Conservation (phyloP, 2,329 filamentous ascomycete genomes). For the Fusarium tanahbumbuense region DNA sequence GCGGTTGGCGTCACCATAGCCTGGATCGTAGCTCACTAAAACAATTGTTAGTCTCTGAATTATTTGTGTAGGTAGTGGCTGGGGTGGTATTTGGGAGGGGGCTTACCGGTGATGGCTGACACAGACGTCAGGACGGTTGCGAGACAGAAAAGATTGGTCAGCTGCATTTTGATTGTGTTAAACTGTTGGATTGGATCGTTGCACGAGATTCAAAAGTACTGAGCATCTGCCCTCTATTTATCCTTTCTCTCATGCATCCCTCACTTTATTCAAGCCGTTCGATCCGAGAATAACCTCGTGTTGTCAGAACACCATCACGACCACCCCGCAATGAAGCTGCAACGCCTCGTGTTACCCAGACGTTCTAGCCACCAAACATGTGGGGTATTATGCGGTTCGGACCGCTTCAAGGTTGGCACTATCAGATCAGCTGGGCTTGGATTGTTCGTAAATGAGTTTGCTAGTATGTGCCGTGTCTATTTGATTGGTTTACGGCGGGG, state of each 20-base stretch:
- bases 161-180: conserved; percentile 53
- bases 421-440: conserved; percentile 1
- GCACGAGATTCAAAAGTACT: background rate
- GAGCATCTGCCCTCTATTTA: background rate
- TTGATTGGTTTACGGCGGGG: background rate
- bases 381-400: conserved; percentile 1
- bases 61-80: background rate
- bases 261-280: background rate
- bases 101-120: conserved; percentile 50
- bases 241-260: background rate
- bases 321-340: background rate
- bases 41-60: background rate
- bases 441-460: background rate
- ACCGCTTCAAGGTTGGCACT: background rate
- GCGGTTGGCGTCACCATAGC: conserved; percentile 71
- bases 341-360: background rate
- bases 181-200: background rate
- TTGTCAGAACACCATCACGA: background rate
- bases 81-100: background rate
- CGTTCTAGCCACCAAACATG: background rate
- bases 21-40: conserved; percentile 75
- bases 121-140: conserved; percentile 51
- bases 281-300: background rate
- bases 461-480: background rate
- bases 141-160: conserved; percentile 53